Evolutionary conservation across 208 protist genomes (phyloP).

Genomic region (Vickermania ingenoplastis): DNA sequence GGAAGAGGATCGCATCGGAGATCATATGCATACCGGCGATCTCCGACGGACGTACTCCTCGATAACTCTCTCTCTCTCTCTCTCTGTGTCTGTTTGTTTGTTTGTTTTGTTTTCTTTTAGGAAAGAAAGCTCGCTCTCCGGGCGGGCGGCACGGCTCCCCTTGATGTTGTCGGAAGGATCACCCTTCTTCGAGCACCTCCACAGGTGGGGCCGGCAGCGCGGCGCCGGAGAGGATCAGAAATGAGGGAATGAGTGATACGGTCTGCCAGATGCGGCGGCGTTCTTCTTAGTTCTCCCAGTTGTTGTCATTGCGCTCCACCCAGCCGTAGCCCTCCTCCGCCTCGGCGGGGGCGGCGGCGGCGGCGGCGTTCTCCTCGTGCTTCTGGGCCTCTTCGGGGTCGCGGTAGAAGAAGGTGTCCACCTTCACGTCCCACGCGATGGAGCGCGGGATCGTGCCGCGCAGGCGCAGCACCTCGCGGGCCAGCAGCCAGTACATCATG

Average conservation of each 20-base stretch:
- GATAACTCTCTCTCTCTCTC: too few species aligned
- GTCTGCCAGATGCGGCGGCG: too few species aligned
- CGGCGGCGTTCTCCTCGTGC: too few species aligned
- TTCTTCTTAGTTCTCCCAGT: constrained; percentile 81
- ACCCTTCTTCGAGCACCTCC: not conserved
- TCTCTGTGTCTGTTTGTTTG: too few species aligned
- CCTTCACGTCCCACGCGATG: constrained; percentile 96
- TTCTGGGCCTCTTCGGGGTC: constrained; percentile 91
- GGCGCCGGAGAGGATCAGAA: too few species aligned
- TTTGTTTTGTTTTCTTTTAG: constrained; percentile 3
- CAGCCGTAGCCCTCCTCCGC: constrained; percentile 57
- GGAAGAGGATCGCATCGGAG: too few species aligned
- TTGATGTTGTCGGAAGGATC: not conserved
- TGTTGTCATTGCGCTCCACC: constrained; percentile 80
- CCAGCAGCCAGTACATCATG: constrained; percentile 99
- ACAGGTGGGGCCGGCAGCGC: too few species aligned
- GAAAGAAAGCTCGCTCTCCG: not conserved
- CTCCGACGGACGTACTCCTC: not conserved
- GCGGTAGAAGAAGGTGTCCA: constrained; percentile 99
- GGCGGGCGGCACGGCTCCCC: not conserved
- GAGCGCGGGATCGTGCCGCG: constrained; percentile 89
- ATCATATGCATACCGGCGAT: too few species aligned
- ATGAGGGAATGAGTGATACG: too few species aligned
- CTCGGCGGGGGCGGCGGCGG: constrained; percentile 35
- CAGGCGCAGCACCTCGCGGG: constrained; percentile 96